phyloP scores from a whole-genome alignment of 345 rosid genomes.

The Citrus unshiu region DNA sequence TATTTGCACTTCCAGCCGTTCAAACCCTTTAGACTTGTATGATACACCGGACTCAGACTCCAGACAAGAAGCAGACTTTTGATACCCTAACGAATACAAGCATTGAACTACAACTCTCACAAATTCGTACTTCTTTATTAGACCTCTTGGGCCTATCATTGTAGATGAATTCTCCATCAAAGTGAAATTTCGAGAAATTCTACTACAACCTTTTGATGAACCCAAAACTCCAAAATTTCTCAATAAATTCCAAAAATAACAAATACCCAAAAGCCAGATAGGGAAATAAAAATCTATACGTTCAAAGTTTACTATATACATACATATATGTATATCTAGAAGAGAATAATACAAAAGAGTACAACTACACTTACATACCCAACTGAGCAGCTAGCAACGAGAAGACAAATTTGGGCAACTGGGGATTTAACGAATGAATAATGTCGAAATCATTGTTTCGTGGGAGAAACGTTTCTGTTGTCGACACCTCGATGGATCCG shows the following conservation, averaged over 20 bases:
- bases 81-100: conserved; percentile 69
- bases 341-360: background rate
- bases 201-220: background rate
- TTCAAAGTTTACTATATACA: background rate
- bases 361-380: background rate
- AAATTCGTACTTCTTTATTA: conserved; percentile 61
- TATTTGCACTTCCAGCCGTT: conserved; percentile 56
- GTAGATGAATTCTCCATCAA: conserved; percentile 48
- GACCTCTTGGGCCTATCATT: conserved; percentile 55
- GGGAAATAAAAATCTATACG: too few species aligned
- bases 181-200: background rate
- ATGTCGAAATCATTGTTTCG: background rate
- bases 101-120: conserved; percentile 64
- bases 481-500: background rate
- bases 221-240: background rate
- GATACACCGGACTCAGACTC: conserved; percentile 62
- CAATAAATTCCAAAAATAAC: background rate
- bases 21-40: conserved; percentile 42
- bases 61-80: conserved; percentile 59
- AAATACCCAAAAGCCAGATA: background rate
- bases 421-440: background rate
- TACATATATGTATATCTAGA: background rate
- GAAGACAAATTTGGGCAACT: background rate
- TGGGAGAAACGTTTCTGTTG: background rate
- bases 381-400: background rate